Evolutionary conservation across 257 asterid species (phyloP), one percentile per base, ranked within the genome.

Genomic region (Jaltomata sinuosa): DNA sequence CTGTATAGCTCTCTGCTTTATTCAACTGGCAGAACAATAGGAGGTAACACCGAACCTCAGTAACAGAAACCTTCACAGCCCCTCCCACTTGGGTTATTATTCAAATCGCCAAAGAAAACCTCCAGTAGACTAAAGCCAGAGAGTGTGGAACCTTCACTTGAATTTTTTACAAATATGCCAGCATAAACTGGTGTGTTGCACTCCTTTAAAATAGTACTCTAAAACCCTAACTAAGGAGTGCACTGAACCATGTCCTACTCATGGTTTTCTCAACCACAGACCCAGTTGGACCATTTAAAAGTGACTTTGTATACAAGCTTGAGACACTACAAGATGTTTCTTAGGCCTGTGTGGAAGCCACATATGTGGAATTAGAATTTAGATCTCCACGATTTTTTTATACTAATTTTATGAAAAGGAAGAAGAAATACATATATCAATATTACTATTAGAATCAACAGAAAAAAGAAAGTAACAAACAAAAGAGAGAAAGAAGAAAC

Each of bases 401-500:
- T 4, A 74, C 59, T 25, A 25, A 15, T 25, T 74, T 11, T 74
- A 8, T 25, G 79, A 82, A 82, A 25, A 82, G 78, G 49, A 82
- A 12, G 45, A 22, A 65, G 67, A 82, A 47, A 65, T 25, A 25
- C 19, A 2, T 62, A 8, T 54, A 65, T 49, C 31, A 69, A 16
- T 45, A 4, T 45, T 45, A 25, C 40, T 14, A 40, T 74, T 25
- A 74, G 38, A 45, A 74, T 45, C 19, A 49, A 47, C 3, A 25
- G 38, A n/a, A 67, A 54, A 83, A 6, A 11, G 25, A 42, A 83
- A 52, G 19, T 67, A 36, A 38, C 8, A n/a, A 83, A 38, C 65
- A 34, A 47, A 79, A 8, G 31, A 84, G 77, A 64, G 86, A 86
- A 69, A 36, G 8, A 82, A 88, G 84, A 69, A 86, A 87, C 92